Evolutionary conservation across 2,329 filamentous ascomycete genomes (phyloP).

Genomic region (Paecilomyces niveus): DNA sequence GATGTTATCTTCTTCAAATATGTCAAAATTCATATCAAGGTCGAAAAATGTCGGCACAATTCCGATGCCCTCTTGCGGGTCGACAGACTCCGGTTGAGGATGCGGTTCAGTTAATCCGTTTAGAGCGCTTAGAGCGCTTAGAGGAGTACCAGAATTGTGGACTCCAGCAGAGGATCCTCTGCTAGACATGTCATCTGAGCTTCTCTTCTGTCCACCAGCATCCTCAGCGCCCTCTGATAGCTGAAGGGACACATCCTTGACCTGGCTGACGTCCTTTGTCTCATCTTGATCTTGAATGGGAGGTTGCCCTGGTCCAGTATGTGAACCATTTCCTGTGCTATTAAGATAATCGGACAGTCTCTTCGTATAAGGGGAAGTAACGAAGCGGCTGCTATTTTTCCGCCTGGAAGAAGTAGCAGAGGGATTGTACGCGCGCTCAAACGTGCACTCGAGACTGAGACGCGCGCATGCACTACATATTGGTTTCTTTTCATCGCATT

Average conservation of each 20-base stretch:
- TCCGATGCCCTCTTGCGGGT: neutral
- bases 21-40: neutral
- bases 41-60: neutral
- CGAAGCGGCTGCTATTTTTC: neutral
- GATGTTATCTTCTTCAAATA: neutral
- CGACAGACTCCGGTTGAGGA: neutral
- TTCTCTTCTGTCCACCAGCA: neutral
- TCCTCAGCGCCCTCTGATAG: neutral
- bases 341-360: neutral
- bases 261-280: neutral
- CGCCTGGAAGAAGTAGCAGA: neutral
- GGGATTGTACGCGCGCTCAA: neutral
- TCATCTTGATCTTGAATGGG: neutral
- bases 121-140: neutral
- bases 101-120: neutral
- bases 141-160: neutral
- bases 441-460: neutral
- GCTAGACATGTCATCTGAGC: neutral
- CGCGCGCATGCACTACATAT: neutral
- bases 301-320: neutral
- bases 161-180: neutral
- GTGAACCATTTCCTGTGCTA: neutral
- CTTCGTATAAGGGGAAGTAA: neutral
- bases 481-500: neutral
- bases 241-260: neutral